Evolutionary conservation across 2,329 filamentous ascomycete species (phyloP).

Genomic region (Penicillium paneum): DNA sequence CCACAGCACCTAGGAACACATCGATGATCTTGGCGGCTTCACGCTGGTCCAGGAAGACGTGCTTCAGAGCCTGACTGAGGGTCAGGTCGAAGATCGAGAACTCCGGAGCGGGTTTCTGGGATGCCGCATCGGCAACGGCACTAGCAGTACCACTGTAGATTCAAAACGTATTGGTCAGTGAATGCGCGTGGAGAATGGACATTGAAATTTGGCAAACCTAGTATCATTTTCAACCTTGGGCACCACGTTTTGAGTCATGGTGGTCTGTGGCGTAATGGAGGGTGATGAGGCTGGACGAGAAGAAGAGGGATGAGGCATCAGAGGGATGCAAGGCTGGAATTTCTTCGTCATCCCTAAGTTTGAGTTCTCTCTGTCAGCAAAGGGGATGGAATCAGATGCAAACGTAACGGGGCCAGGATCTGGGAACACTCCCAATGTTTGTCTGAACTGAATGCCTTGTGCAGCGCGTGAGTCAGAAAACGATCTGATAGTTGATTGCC

Average conservation of each 20-base stretch:
- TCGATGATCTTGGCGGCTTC: not conserved
- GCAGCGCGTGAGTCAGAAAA: not conserved
- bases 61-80: not conserved
- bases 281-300: not conserved
- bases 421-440: not conserved
- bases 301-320: not conserved
- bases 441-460: not conserved
- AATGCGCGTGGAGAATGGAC: too few relatives aligned
- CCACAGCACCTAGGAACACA: not conserved
- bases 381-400: not conserved
- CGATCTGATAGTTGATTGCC: not conserved
- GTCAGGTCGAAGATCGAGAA: slow-evolving; percentile 2
- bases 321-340: not conserved
- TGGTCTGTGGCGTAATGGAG: not conserved
- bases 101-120: not conserved
- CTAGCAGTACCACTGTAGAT: not conserved
- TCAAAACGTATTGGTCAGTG: not conserved
- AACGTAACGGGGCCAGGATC: not conserved
- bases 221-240: not conserved
- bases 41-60: not conserved
- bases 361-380: not conserved
- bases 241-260: not conserved
- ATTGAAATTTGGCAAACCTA: not conserved
- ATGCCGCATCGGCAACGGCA: not conserved
- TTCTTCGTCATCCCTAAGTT: not conserved